phyloP scores from a whole-genome alignment of 78 protist genomes.

The Tieghemostelium lacteum region DNA sequence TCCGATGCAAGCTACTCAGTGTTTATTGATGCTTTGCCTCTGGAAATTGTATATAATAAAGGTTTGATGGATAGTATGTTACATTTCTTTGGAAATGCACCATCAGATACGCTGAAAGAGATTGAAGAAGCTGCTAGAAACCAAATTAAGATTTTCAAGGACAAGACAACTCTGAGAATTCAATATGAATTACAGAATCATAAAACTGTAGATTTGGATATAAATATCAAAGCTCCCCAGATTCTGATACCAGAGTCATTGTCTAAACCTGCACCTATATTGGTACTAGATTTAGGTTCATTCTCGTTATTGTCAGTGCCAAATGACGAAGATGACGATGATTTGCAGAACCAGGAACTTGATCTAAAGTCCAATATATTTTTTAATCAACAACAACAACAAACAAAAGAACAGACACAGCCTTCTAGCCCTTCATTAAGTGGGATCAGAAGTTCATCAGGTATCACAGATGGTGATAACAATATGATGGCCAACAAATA shows the following conservation, averaged over 20 bases:
- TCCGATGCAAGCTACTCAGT: slow-evolving; percentile 53
- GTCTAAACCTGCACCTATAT: slow-evolving; percentile 22
- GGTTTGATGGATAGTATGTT: slow-evolving; percentile 47
- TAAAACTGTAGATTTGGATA: slow-evolving; percentile 68
- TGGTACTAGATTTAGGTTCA: slow-evolving; percentile 73
- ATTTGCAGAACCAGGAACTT: not conserved
- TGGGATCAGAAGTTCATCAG: not conserved
- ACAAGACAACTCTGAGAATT: slow-evolving; percentile 59
- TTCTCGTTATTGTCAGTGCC: slow-evolving; percentile 32
- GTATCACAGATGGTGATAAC: not conserved
- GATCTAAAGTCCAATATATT: slow-evolving; percentile 18
- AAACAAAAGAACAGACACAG: not conserved
- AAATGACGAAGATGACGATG: not conserved
- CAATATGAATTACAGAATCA: slow-evolving; percentile 73
- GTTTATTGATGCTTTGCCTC: slow-evolving; percentile 56
- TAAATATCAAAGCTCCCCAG: slow-evolving; percentile 70
- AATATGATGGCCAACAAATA: slow-evolving; percentile 24
- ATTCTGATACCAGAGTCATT: slow-evolving; percentile 59
- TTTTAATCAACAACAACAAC: not conserved
- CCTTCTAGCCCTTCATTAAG: too few relatives aligned
- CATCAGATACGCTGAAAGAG: slow-evolving; percentile 52
- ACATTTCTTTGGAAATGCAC: slow-evolving; percentile 76
- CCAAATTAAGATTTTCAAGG: slow-evolving; percentile 70
- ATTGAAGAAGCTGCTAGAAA: slow-evolving; percentile 79
- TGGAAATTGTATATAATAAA: slow-evolving; percentile 60